Conservation (phyloP, 495 filamentous ascomycete genomes). For the Corynascus novoguineensis region DNA sequence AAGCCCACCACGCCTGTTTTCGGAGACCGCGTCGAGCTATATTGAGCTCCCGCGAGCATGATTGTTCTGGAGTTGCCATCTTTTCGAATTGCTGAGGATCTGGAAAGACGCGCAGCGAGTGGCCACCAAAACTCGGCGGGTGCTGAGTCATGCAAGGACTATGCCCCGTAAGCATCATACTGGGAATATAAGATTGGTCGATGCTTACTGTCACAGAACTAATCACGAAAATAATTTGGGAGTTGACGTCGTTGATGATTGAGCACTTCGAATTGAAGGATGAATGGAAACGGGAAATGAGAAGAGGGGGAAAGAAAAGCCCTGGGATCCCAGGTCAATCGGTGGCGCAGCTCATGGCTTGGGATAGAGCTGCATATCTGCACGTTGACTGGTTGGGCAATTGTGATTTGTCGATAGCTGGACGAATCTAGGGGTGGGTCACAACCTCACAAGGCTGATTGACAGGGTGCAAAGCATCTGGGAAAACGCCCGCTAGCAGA, state of each 20-base stretch:
- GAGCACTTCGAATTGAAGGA: too few relatives aligned
- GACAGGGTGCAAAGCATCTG: background rate
- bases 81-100: background rate
- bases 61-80: background rate
- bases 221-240: too few relatives aligned
- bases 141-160: background rate
- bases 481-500: background rate
- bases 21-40: background rate
- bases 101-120: background rate
- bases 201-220: background rate
- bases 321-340: too few relatives aligned
- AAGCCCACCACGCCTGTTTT: background rate
- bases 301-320: too few relatives aligned
- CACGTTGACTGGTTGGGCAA: background rate
- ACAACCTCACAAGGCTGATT: background rate
- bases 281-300: too few relatives aligned
- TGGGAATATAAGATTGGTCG: background rate
- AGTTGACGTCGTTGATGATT: too few relatives aligned
- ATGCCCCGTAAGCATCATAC: background rate
- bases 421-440: background rate
- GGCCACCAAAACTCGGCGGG: background rate
- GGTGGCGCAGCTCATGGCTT: too few relatives aligned
- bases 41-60: background rate
- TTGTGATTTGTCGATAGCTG: background rate
- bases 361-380: too few relatives aligned